Percentiles rank a stretch among this genome's conserved stretches.
Conservation (phyloP, 2,329 filamentous ascomycete species). For the Thielaviopsis populi region DNA sequence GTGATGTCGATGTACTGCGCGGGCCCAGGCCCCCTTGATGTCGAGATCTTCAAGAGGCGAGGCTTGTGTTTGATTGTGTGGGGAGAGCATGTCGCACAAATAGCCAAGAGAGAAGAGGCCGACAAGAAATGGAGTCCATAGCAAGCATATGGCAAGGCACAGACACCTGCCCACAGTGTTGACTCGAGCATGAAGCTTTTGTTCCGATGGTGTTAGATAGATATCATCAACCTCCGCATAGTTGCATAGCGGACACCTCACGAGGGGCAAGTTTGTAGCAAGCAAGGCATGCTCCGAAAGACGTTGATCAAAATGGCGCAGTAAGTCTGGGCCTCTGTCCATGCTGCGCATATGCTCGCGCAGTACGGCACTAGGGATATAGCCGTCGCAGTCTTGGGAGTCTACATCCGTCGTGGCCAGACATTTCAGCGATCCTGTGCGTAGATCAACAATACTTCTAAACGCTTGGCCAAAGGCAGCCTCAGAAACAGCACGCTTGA, state of each 20-base stretch:
- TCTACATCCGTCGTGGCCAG: constrained; percentile 26
- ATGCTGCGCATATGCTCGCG: neutral
- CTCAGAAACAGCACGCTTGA: constrained; percentile 68
- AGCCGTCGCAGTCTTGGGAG: neutral
- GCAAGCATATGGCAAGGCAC: neutral
- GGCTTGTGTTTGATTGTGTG: neutral
- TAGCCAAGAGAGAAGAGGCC: neutral
- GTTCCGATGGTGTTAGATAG: constrained; percentile 30
- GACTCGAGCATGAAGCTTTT: neutral
- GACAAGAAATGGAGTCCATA: neutral
- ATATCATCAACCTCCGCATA: constrained; percentile 81
- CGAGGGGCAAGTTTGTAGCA: constrained; percentile 56
- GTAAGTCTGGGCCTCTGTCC: constrained; percentile 33
- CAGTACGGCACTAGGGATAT: neutral
- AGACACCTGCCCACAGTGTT: neutral
- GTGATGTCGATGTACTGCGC: constrained; percentile 50
- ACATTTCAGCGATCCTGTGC: constrained; percentile 62
- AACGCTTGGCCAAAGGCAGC: constrained; percentile 89
- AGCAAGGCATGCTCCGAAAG: constrained; percentile 62
- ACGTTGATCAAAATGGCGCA: constrained; percentile 63
- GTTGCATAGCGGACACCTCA: constrained; percentile 77
- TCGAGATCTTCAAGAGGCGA: neutral
- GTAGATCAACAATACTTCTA: constrained; percentile 60
- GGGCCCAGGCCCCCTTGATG: constrained; percentile 35
- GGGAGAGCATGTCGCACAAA: neutral